Evolutionary conservation across 139 green algal genomes (phyloP).

Genomic region (Chlamydomonas applanata): DNA sequence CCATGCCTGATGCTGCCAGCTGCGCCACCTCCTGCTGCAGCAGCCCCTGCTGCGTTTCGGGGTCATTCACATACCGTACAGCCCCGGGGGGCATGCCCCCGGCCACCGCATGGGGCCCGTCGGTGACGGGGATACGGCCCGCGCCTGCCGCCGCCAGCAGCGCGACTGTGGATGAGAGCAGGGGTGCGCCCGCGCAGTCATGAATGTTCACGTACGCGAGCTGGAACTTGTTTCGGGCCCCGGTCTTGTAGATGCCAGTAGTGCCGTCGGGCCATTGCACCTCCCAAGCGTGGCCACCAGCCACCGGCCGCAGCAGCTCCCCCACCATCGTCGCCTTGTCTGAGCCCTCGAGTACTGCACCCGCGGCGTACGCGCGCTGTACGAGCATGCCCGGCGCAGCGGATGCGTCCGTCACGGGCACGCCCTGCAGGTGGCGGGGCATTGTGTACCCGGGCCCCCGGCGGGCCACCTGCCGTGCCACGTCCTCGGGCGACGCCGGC

Average conservation of each 20-base stretch:
- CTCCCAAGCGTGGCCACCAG: constrained; percentile 13
- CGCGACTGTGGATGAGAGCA: constrained; percentile 6
- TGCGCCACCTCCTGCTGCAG: constrained; percentile 13
- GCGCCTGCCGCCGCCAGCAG: neutral
- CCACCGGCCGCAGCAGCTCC: constrained; percentile 6
- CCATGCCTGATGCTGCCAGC: constrained; percentile 9
- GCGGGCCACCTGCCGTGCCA: constrained; percentile 18
- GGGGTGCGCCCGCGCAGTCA: constrained; percentile 5
- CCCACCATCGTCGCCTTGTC: constrained; percentile 20
- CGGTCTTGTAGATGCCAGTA: constrained; percentile 21
- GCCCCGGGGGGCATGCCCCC: neutral
- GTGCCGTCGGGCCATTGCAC: constrained; percentile 38
- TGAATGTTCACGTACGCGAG: constrained; percentile 34
- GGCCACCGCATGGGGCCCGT: neutral
- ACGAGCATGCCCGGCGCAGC: constrained; percentile 29
- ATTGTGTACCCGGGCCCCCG: constrained; percentile 8
- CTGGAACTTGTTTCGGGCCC: constrained; percentile 37
- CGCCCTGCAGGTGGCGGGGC: constrained; percentile 22
- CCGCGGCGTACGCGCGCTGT: constrained; percentile 20
- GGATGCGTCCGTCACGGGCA: constrained; percentile 25
- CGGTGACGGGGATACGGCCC: constrained; percentile 3
- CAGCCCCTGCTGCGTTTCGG: constrained; percentile 7
- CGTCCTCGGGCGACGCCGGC: constrained; percentile 9
- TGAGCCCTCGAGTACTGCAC: constrained; percentile 13
- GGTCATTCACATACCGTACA: constrained; percentile 16